These are phyloP conservation scores for Huiozyma naganishii DNA, from an alignment of 805 yeast genomes.

Conservation along the genomic window DNA sequence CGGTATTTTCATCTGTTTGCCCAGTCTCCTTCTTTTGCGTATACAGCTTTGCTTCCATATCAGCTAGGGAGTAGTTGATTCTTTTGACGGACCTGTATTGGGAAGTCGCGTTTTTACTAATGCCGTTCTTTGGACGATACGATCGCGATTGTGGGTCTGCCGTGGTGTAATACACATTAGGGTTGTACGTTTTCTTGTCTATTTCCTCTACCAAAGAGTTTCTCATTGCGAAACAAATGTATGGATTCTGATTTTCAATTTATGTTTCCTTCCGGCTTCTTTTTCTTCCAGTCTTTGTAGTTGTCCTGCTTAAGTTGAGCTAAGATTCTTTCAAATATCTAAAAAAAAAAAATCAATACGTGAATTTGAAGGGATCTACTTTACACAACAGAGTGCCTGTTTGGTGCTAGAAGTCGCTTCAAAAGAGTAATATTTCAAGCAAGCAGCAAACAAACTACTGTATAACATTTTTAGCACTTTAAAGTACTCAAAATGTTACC, in stretches of 20 bases:
- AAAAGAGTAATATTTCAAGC: too few species aligned
- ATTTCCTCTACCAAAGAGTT: conserved; percentile 23
- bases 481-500: too few species aligned
- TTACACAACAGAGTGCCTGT: too few species aligned
- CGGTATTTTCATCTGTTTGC: conserved; percentile 1
- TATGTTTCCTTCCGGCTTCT: not conserved
- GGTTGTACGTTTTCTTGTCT: conserved; percentile 23
- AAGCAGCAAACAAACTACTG: not conserved
- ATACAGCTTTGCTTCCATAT: conserved; percentile 24
- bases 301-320: too few species aligned
- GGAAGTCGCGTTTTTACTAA: conserved; percentile 10
- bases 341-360: too few species aligned
- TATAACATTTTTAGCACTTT: too few species aligned
- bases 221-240: not conserved
- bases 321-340: too few species aligned
- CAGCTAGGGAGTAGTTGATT: conserved; percentile 27
- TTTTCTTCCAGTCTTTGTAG: not conserved
- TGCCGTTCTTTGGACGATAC: conserved; percentile 12
- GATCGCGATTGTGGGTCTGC: conserved; percentile 14
- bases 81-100: conserved; percentile 23
- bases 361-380: too few species aligned
- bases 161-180: conserved; percentile 24
- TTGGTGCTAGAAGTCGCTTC: too few species aligned
- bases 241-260: not conserved
- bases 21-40: conserved; percentile 8